Percentiles rank a stretch among this genome's conserved stretches.
phyloP scores from a whole-genome alignment of 495 filamentous ascomycete genomes.

The Corynascus novoguineensis region DNA sequence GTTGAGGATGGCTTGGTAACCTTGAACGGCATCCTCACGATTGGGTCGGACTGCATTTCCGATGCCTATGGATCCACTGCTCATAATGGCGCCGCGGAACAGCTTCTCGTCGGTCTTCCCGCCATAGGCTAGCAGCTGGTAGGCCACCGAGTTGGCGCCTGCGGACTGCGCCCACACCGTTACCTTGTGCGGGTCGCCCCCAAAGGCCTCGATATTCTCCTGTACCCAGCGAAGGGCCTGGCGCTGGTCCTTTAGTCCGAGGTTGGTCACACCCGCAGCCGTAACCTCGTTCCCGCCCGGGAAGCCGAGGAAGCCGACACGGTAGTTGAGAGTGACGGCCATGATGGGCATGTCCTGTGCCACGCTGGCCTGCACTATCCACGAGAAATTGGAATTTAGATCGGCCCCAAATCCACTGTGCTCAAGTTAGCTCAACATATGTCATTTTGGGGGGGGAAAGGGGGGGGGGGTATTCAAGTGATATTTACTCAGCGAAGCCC shows the following conservation, averaged over 20 bases:
- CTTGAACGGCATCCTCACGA: background rate
- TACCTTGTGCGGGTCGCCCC: conserved; percentile 28
- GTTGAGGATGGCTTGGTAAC: background rate
- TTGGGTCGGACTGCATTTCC: background rate
- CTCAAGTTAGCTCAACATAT: no score
- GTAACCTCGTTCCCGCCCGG: background rate
- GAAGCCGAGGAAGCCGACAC: conserved; percentile 28
- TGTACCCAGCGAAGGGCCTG: conserved; percentile 32
- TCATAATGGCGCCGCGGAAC: background rate
- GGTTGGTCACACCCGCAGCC: conserved; percentile 19
- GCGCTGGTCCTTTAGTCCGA: conserved; percentile 31
- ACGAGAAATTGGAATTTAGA: background rate
- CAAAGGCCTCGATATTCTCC: conserved; percentile 51
- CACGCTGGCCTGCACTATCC: conserved; percentile 9
- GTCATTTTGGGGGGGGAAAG: no score
- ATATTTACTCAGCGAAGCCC: conserved; percentile 32
- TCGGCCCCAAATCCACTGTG: conserved; percentile 2
- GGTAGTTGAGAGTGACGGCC: conserved; percentile 30
- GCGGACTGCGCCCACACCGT: conserved; percentile 19
- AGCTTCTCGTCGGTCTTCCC: background rate
- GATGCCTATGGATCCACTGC: background rate
- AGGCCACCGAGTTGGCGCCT: conserved; percentile 6
- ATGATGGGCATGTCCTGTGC: conserved; percentile 35
- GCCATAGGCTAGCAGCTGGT: background rate
- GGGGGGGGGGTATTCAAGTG: background rate